These are phyloP conservation scores for Samsoniella hepiali DNA, from an alignment of 2,329 filamentous ascomycete genomes.

Conservation along the genomic window DNA sequence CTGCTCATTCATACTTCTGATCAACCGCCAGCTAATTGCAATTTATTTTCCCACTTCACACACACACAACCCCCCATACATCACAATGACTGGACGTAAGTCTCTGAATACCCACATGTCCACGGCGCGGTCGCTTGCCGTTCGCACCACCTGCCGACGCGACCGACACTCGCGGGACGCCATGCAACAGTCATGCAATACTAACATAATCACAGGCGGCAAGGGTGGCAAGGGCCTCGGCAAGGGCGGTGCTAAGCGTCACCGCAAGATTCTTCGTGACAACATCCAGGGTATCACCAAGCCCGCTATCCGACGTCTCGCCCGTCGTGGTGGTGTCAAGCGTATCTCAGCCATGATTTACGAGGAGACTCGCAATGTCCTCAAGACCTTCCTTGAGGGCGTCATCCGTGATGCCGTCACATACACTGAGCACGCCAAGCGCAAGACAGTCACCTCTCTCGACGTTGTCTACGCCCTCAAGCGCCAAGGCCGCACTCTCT, in stretches of 20 bases:
- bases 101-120: conserved; percentile 14
- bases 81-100: conserved; percentile 33
- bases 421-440: conserved; percentile 69
- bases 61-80: conserved; percentile 17
- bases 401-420: conserved; percentile 68
- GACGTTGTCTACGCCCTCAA: conserved; percentile 60
- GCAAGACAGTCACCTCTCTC: conserved; percentile 65
- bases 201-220: conserved; percentile 58
- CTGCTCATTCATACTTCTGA: conserved; percentile 22
- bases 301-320: conserved; percentile 97
- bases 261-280: conserved; percentile 98
- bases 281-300: conserved; percentile 99
- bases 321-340: conserved; percentile 99
- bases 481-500: conserved; percentile 65
- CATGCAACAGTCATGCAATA: not conserved
- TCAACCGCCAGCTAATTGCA: conserved; percentile 12
- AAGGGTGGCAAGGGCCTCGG: conserved; percentile 97
- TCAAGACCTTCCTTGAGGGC: conserved; percentile 67
- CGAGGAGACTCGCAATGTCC: conserved; percentile 66
- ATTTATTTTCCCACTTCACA: conserved; percentile 18
- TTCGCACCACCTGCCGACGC: too few species aligned
- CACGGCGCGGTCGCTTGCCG: not conserved
- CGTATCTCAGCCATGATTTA: conserved; percentile 94
- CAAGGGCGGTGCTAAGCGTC: conserved; percentile 97
- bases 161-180: not conserved